Evolutionary conservation across 2,329 filamentous ascomycete species (phyloP).

Genomic region (Moelleriella libera): DNA sequence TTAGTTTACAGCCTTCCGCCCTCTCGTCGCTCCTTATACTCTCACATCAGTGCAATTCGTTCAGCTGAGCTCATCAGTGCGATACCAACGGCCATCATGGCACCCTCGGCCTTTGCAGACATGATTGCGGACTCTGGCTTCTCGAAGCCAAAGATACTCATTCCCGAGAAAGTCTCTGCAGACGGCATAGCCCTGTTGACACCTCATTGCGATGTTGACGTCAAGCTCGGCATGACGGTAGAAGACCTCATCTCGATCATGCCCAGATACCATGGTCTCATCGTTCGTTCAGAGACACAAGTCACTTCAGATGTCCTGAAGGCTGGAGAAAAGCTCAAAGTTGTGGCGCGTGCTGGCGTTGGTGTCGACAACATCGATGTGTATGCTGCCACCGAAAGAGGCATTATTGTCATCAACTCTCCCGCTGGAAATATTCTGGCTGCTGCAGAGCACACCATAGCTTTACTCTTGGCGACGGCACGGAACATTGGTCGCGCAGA

Average conservation of each 20-base stretch:
- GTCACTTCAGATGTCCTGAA: constrained; percentile 55
- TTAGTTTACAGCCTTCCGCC: too few relatives aligned
- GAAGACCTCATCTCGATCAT: constrained; percentile 54
- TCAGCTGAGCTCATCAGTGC: too few relatives aligned
- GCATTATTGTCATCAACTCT: constrained; percentile 69
- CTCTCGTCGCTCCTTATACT: too few relatives aligned
- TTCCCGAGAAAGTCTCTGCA: constrained; percentile 68
- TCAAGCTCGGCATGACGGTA: constrained; percentile 44
- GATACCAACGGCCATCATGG: constrained; percentile 8
- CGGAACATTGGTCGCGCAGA: constrained; percentile 60
- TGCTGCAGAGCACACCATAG: constrained; percentile 66
- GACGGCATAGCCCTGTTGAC: constrained; percentile 60
- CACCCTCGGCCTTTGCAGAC: constrained; percentile 10
- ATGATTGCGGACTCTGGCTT: constrained; percentile 1
- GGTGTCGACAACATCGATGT: constrained; percentile 77
- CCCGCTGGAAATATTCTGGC: constrained; percentile 70
- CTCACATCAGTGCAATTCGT: too few relatives aligned
- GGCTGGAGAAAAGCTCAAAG: constrained; percentile 55
- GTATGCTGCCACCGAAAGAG: constrained; percentile 53
- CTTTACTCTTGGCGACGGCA: constrained; percentile 59
- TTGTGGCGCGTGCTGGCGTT: constrained; percentile 68
- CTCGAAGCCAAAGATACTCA: constrained; percentile 39
- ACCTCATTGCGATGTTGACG: constrained; percentile 55
- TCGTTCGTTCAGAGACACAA: constrained; percentile 71
- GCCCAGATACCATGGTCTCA: constrained; percentile 58